Conservation (phyloP, 1,139 yeast species). For the Arxiozyma telluris region DNA sequence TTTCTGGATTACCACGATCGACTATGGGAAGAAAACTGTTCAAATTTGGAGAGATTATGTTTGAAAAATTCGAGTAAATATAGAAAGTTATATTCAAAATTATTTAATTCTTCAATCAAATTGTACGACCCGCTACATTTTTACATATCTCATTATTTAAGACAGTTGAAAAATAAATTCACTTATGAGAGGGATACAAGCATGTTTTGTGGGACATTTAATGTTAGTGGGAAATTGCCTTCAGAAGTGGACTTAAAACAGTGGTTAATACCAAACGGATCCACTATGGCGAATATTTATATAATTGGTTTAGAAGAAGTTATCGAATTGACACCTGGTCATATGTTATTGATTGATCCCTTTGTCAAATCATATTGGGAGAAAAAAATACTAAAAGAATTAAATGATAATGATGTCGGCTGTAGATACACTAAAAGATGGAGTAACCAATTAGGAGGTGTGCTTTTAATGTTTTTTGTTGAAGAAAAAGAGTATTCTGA, state of each 20-base stretch:
- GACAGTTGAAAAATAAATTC: constrained; percentile 41
- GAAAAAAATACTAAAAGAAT: constrained; percentile 45
- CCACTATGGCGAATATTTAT: constrained; percentile 50
- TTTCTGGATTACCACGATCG: constrained; percentile 44
- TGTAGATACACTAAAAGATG: constrained; percentile 60
- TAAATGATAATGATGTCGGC: constrained; percentile 39
- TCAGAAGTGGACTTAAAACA: constrained; percentile 43
- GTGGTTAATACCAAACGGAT: constrained; percentile 48
- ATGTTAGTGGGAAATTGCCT: constrained; percentile 53
- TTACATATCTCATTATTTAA: constrained; percentile 48
- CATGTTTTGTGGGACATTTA: constrained; percentile 60
- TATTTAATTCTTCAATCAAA: constrained; percentile 33
- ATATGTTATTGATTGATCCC: constrained; percentile 75
- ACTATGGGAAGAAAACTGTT: constrained; percentile 56
- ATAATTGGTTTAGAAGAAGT: constrained; percentile 87
- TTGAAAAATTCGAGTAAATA: constrained; percentile 27
- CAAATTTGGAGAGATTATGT: constrained; percentile 38
- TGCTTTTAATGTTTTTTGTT: constrained; percentile 67
- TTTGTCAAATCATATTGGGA: constrained; percentile 75
- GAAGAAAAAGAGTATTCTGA: constrained; percentile 51
- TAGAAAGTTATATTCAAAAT: constrained; percentile 23
- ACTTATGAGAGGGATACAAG: constrained; percentile 43
- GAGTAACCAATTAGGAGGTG: constrained; percentile 88
- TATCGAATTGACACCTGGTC: constrained; percentile 83
- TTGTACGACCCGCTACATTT: constrained; percentile 67